Evolutionary conservation across 148 eudicot species (phyloP), one percentile per base, ranked within the genome.

Genomic region (Persicaria tinctoria): DNA sequence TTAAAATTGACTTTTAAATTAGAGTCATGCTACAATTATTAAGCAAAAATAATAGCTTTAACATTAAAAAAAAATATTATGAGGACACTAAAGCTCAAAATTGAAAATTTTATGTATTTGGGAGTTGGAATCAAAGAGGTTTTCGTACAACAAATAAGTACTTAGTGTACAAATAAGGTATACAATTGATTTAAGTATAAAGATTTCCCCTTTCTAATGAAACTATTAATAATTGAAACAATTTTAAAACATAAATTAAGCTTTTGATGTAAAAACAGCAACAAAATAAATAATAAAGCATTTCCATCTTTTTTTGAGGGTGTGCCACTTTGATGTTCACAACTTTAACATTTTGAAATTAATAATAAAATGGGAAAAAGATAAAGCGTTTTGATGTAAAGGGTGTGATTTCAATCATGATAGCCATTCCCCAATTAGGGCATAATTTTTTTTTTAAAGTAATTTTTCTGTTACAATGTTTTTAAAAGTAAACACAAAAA

Each of bases 301-400:
- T 66, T 66, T 32, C 12, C 17, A 41, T 38, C 14, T 13, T 41
- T 66, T 66, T 66, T 66, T 66, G 47, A 66, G 70, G 70, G 70
- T 66, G 70, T 66, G 18, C 48, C 70, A 66, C 70, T 66, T 66
- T 66, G 18, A 38, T 27, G 69, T n/a, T 66, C 48, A n/a, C 8
- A 41, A 14, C 70, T 38, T 66, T 66, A 38, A 57, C 5, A 38
- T 66, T 41, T 44, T 66, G 18, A 66, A 38, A 38, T 38, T 38
- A 66, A 66, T 44, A 66, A 41, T 66, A 66, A 66, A 66, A 38
- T 38, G 41, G 14, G 18, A 14, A 38, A 64, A 66, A 41, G 48
- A 41, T 9, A 66, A 66, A 66, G 70, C n/a, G 48, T 44, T 66
- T 50, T 66, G 47, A 66, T 66, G 70, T 44, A 13, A 41, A 44